Evolutionary conservation across 2,329 filamentous ascomycete species (phyloP).

Genomic region (Paecilomyces niveus): DNA sequence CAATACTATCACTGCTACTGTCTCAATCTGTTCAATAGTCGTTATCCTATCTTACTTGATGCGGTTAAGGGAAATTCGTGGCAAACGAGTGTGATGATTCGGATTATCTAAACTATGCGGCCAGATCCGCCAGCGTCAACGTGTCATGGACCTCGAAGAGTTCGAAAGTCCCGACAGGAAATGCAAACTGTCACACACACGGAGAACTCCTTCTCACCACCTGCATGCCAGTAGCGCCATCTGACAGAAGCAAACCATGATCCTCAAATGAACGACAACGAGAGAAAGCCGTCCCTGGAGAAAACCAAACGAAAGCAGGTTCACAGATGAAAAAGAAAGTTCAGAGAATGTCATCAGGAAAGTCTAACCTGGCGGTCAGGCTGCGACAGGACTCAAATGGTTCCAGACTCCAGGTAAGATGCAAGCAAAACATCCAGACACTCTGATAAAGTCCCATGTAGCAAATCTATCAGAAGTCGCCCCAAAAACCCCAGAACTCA

Average conservation of each 20-base stretch:
- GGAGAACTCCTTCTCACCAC: background rate
- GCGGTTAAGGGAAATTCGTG: background rate
- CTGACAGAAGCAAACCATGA: constrained; percentile 2
- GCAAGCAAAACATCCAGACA: constrained; percentile 11
- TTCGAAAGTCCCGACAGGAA: background rate
- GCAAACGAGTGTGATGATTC: background rate
- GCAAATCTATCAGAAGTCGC: constrained; percentile 5
- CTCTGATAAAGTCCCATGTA: background rate
- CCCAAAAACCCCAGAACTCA: constrained; percentile 9
- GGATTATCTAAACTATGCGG: background rate
- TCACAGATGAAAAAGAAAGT: background rate
- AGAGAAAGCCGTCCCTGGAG: background rate
- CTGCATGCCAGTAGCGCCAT: background rate
- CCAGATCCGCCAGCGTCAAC: background rate
- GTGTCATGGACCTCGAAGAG: background rate
- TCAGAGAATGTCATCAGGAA: constrained; percentile 1
- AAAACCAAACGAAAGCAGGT: background rate
- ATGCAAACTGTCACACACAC: background rate
- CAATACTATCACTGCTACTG: background rate
- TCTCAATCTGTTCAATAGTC: background rate
- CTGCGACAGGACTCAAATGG: constrained; percentile 10
- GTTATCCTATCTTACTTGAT: background rate
- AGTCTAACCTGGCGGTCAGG: constrained; percentile 8
- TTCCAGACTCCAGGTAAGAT: constrained; percentile 19
- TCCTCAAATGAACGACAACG: constrained; percentile 1